These are phyloP conservation scores for Phytophthora pistaciae DNA, from an alignment of 352 stramenopile species.

Conservation along the genomic window DNA sequence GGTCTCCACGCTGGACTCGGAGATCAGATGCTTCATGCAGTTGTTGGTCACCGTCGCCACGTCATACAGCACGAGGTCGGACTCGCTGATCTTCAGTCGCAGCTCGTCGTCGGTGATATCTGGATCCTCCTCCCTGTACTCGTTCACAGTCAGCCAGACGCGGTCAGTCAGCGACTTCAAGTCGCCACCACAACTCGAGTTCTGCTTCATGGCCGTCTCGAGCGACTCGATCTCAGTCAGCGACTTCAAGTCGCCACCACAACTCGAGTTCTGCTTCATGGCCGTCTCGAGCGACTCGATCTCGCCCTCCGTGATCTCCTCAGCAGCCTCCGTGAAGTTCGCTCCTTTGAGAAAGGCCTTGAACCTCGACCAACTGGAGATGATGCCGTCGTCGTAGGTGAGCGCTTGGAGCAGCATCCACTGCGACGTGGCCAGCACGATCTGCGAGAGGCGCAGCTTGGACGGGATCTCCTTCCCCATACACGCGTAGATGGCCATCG, in stretches of 20 bases:
- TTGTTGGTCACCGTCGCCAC: slow-evolving; percentile 45
- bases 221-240: slow-evolving; percentile 37
- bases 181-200: slow-evolving; percentile 39
- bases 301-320: slow-evolving; percentile 36
- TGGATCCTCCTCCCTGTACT: slow-evolving; percentile 24
- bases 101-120: slow-evolving; percentile 45
- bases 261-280: slow-evolving; percentile 41
- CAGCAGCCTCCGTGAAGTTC: slow-evolving; percentile 34
- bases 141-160: slow-evolving; percentile 32
- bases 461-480: slow-evolving; percentile 24
- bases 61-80: slow-evolving; percentile 46
- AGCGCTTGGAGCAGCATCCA: slow-evolving; percentile 32
- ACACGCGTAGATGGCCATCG: slow-evolving; percentile 17
- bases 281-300: slow-evolving; percentile 39
- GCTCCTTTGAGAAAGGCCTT: slow-evolving; percentile 27
- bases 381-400: slow-evolving; percentile 26
- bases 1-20: slow-evolving; percentile 24
- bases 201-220: slow-evolving; percentile 39
- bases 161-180: slow-evolving; percentile 36
- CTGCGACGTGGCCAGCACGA: slow-evolving; percentile 21
- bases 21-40: slow-evolving; percentile 43
- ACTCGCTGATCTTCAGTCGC: slow-evolving; percentile 45
- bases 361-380: slow-evolving; percentile 34
- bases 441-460: slow-evolving; percentile 12
- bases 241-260: slow-evolving; percentile 42